These are phyloP conservation scores for Pichia gijzeniarum DNA, from an alignment of 805 yeast genomes.

Conservation along the genomic window DNA sequence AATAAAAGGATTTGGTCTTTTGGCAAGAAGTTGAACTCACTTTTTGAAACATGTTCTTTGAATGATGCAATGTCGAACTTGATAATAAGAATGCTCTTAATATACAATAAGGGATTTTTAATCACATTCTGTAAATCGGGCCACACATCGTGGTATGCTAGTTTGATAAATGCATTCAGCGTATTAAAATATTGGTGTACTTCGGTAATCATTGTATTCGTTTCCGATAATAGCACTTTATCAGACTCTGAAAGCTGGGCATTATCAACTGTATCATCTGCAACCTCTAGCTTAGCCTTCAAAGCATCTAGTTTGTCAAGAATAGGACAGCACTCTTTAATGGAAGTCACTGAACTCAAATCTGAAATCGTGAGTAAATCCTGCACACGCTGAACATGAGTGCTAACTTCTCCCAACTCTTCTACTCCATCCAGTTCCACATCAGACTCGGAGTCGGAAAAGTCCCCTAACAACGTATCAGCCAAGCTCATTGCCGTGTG, in stretches of 20 bases:
- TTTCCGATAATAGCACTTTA: slow-evolving; percentile 41
- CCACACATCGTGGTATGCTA: slow-evolving; percentile 54
- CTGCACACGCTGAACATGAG: neutral
- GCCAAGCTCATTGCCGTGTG: slow-evolving; percentile 31
- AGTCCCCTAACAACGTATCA: slow-evolving; percentile 36
- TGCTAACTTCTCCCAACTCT: neutral
- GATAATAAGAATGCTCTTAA: slow-evolving; percentile 29
- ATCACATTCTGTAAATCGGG: slow-evolving; percentile 65
- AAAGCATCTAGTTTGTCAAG: slow-evolving; percentile 19
- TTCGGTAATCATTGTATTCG: slow-evolving; percentile 4
- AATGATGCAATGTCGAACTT: slow-evolving; percentile 3
- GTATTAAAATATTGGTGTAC: slow-evolving; percentile 29
- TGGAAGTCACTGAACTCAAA: slow-evolving; percentile 19
- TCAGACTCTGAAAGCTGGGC: slow-evolving; percentile 23
- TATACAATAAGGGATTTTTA: slow-evolving; percentile 55
- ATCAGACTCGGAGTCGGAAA: slow-evolving; percentile 26
- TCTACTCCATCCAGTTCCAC: slow-evolving; percentile 6
- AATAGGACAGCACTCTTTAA: slow-evolving; percentile 25
- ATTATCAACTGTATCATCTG: slow-evolving; percentile 21
- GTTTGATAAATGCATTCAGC: slow-evolving; percentile 43
- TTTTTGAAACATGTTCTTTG: neutral
- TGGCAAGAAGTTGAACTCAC: slow-evolving; percentile 39
- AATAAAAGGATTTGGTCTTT: slow-evolving; percentile 66
- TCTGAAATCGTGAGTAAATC: slow-evolving; percentile 13
- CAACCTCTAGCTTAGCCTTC: slow-evolving; percentile 20